Evolutionary conservation across 176 grass and related monocot species (phyloP).

Genomic region (Triticum urartu): DNA sequence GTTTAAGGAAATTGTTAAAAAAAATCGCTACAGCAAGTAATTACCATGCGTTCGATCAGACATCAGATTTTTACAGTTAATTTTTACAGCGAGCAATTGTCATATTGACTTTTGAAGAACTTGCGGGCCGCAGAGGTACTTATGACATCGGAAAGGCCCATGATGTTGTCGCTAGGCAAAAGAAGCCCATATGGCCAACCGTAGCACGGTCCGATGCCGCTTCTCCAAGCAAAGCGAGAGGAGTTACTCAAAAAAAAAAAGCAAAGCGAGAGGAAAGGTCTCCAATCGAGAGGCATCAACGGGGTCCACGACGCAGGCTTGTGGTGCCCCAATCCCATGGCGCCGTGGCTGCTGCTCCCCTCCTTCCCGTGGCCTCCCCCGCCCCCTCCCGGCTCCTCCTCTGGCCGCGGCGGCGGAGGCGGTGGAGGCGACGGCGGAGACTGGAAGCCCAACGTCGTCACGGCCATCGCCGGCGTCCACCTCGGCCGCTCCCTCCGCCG

Average conservation of each 20-base stretch:
- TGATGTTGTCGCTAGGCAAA: background rate
- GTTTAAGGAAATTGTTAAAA: too few relatives aligned
- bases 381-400: conserved; percentile 47
- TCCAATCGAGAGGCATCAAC: conserved; percentile 11
- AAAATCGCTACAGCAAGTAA: too few relatives aligned
- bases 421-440: conserved; percentile 36
- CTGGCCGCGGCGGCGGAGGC: conserved; percentile 30
- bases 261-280: conserved; percentile 18
- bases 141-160: background rate
- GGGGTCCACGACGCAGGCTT: conserved; percentile 33
- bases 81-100: too few relatives aligned
- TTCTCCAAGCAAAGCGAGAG: conserved; percentile 37
- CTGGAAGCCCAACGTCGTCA: conserved; percentile 43
- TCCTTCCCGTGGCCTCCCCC: conserved; percentile 47
- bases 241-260: too few relatives aligned
- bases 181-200: background rate
- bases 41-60: too few relatives aligned
- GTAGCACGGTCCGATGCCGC: background rate
- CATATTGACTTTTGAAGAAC: too few relatives aligned
- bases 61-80: too few relatives aligned
- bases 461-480: conserved; percentile 42
- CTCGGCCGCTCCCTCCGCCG: conserved; percentile 57
- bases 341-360: conserved; percentile 42
- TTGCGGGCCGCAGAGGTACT: background rate
- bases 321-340: conserved; percentile 36